Conservation (phyloP, 495 filamentous ascomycete species). For the Penicillium samsonianum region DNA sequence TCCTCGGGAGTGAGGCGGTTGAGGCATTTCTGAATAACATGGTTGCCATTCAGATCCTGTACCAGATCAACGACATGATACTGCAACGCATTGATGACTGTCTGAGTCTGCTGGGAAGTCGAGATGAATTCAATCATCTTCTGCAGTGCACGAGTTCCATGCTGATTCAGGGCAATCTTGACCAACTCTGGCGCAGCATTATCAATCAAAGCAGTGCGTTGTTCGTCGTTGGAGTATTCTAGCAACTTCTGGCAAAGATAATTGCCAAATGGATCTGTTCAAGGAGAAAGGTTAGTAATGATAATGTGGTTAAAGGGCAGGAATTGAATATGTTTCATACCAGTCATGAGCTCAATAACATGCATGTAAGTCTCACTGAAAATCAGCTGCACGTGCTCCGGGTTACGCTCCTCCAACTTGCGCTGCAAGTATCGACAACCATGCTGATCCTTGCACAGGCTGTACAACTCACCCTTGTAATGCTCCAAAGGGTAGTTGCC, state of each 20-base stretch:
- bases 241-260: constrained; percentile 97
- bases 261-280: constrained; percentile 90
- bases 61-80: constrained; percentile 86
- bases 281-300: constrained; percentile 12
- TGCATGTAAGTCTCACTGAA: constrained; percentile 89
- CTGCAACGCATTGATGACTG: constrained; percentile 77
- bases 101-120: constrained; percentile 72
- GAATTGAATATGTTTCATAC: constrained; percentile 41
- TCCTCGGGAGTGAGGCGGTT: constrained; percentile 83
- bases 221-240: constrained; percentile 88
- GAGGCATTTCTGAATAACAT: constrained; percentile 98
- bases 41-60: constrained; percentile 96
- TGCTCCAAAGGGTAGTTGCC: constrained; percentile 75
- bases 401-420: constrained; percentile 87
- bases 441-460: constrained; percentile 93
- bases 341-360: constrained; percentile 94
- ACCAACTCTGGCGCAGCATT: constrained; percentile 85
- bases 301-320: neutral
- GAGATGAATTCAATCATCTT: constrained; percentile 99
- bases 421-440: constrained; percentile 95
- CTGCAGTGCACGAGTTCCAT: constrained; percentile 92
- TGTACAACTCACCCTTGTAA: constrained; percentile 77
- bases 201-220: constrained; percentile 88
- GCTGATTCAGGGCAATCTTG: constrained; percentile 90
- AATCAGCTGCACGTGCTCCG: constrained; percentile 85